phyloP scores from a whole-genome alignment of 306 rosid genomes.

The Purshia tridentata region DNA sequence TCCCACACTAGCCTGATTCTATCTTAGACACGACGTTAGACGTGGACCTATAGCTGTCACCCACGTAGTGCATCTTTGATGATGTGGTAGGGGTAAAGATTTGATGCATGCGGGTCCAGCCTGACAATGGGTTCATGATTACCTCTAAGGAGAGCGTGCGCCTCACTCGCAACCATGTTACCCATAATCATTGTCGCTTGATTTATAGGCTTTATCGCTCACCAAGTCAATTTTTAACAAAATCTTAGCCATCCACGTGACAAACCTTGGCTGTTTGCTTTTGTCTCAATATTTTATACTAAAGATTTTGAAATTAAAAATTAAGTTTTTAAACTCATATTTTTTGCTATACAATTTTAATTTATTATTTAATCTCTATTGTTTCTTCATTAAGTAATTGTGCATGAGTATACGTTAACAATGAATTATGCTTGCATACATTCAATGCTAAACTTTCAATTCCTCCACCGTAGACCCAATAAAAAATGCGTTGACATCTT shows the following conservation, averaged over 20 bases:
- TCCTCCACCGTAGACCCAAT: neutral
- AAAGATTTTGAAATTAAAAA: too few species aligned
- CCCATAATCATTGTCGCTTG: constrained; percentile 19
- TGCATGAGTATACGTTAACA: too few species aligned
- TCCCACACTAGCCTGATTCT: neutral
- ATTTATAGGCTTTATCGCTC: neutral
- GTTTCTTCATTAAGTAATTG: too few species aligned
- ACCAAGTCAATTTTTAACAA: constrained; percentile 18
- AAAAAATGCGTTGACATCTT: constrained; percentile 6
- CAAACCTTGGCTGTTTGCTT: constrained; percentile 1
- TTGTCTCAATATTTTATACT: neutral
- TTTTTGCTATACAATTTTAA: too few species aligned
- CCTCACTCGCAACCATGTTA: constrained; percentile 29
- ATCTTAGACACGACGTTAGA: neutral
- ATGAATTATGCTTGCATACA: too few species aligned
- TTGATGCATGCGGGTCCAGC: constrained; percentile 37
- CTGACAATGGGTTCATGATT: constrained; percentile 11
- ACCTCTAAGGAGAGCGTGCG: constrained; percentile 33
- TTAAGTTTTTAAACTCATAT: too few species aligned
- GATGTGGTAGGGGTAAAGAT: neutral
- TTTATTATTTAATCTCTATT: too few species aligned
- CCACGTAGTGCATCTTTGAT: constrained; percentile 24
- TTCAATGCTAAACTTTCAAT: too few species aligned
- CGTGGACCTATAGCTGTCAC: constrained; percentile 9
- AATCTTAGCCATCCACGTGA: constrained; percentile 2